Base-by-base conservation (phyloP, 441 rosid genomes). In the Euphorbia schlechtendalii region DNA sequence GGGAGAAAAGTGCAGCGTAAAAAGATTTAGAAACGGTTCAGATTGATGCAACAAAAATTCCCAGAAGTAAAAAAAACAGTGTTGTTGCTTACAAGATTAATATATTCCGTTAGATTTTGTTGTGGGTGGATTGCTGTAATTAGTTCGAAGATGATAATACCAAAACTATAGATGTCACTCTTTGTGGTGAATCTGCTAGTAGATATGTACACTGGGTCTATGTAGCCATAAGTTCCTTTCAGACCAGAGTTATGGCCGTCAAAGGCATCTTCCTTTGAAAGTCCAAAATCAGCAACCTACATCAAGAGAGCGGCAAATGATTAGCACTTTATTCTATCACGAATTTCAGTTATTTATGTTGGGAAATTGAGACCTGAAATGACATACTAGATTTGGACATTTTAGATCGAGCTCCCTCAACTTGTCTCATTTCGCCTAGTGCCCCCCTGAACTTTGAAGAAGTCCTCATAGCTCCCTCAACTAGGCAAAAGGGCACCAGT, bases 261-360 rank as follows among this genome's bases (percentile, higher is more conserved):
- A 14, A 80, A 84, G 40, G 74, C 84, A 76, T 86, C 96, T 82
- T 95, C 97, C 72, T 82, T 91, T 5, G 98, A 95, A 63, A 92
- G 79, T 62, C 99, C 98, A 15, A 95, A 95, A 81, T 95, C 98
- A 24, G 99, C 99, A 73, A 95, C 98, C 98, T 95, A 67, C 20
- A 38, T 36, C 18, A n/a, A 32, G 40, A 34, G 10, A 24, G 48
- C 60, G 15, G 8, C 22, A 48, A 22, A 48, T 49, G 66, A 12
- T 48, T 15, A 14, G 49, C 10, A 30, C 15, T 60, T n/a, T 41
- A 22, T 32, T 14, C 36, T 60, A 27, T 14, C 22, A 54, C 17
- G 4, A 21, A 15, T 25, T 41, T 55, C 22, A 20, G 28, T 9
- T 18, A 46, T 46, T 24, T 13, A 48, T 41, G 7, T 22, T 48